A percentile compares a stretch with the other conserved stretches of the same genome.
Evolutionary conservation across 2,329 filamentous ascomycete species (phyloP).

Genomic region (Pestalotiopsis fici): DNA sequence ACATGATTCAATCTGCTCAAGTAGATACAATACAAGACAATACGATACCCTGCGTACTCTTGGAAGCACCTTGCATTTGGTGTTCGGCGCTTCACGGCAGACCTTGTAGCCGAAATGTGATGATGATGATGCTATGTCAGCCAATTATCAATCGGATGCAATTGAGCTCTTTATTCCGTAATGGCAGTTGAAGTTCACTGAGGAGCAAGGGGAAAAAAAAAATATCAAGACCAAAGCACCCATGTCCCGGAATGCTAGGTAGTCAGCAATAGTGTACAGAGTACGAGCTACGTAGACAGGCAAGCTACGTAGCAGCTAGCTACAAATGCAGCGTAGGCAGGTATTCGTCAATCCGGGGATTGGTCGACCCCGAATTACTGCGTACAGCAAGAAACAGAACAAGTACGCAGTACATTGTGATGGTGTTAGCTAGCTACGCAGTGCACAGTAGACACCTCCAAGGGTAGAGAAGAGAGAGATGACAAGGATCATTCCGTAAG

Average conservation of each 20-base stretch:
- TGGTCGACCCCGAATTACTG: background rate
- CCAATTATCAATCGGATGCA: background rate
- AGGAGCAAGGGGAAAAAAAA: background rate
- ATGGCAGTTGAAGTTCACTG: background rate
- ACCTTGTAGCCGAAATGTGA: constrained; percentile 1
- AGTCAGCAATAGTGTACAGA: background rate
- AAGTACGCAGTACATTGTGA: background rate
- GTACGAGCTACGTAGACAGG: background rate
- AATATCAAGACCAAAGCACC: background rate
- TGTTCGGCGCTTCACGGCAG: background rate
- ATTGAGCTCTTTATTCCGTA: background rate
- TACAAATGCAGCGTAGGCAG: background rate
- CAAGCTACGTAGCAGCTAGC: background rate
- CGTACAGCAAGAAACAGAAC: too few relatives aligned
- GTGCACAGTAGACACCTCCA: too few relatives aligned
- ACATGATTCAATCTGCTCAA: background rate
- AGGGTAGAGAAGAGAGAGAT: background rate
- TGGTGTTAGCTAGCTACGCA: background rate
- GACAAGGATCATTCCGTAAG: background rate
- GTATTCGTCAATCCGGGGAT: background rate
- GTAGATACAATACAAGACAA: background rate
- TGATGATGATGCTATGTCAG: background rate
- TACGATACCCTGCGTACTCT: background rate
- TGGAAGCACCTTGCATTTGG: background rate
- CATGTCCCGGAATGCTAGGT: background rate